Evolutionary conservation across 306 rosid genomes (phyloP), one percentile per base, ranked within the genome.

Genomic region (Albizia julibrissin): DNA sequence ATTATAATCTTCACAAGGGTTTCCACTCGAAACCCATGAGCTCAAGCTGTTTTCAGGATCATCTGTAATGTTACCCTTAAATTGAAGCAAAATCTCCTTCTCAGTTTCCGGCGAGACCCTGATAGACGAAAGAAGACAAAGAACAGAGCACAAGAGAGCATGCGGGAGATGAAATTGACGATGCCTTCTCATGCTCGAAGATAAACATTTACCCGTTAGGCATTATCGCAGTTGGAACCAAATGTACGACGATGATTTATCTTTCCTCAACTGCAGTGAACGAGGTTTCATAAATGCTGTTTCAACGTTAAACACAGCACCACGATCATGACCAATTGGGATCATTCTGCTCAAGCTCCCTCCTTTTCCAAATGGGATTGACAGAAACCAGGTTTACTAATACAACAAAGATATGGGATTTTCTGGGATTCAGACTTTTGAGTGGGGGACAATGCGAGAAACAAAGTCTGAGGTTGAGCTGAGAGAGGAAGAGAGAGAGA

Each of bases 1-100:
- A 12, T 8, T 77, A 83, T 74, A 96, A 81, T 82, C 80, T 22
- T 56, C 84, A 78, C 99, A 96, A 61, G 92, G 99, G 89, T 91
- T 84, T 76, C 92, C 90, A 85, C 86, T 79, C 0, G 79, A 61
- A 84, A 81, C 84, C 99, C 99, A 96, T 5, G 93, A 87, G 40
- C 80, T 76, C 92, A 96, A 87, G 22, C 81, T 82, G 61, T 69
- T 87, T 54, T 71, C 39, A 4, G 99, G 99, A 85, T 96, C 99
- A 18, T 86, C 87, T 26, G 97, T 86, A 79, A 93, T 59, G 80
- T 83, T 91, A 49, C 90, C 93, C 81, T 90, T 96, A 82, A 96
- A 96, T 77, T 96, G 97, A 77, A 93, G 99, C 87, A 96, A 77
- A 92, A 93, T 89, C 84, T 92, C 97, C 69, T 81, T 91, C 86